Conservation (phyloP, 2,329 filamentous ascomycete species). For the Xylaria sp. region DNA sequence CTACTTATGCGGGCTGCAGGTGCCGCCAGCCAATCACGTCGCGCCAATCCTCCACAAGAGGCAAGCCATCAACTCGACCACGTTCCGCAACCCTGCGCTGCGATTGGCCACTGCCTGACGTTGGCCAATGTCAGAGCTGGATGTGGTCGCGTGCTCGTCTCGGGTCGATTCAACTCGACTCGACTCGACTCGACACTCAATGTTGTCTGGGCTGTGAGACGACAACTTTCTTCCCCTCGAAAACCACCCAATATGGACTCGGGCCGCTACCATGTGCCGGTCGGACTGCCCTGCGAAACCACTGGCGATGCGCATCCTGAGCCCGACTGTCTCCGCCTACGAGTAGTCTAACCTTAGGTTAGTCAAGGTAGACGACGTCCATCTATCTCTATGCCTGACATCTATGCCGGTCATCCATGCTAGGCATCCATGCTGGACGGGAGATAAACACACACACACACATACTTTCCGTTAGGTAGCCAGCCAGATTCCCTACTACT, state of each 20-base stretch:
- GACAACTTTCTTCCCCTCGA: background rate
- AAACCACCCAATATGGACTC: slow-evolving; percentile 31
- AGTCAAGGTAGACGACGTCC: background rate
- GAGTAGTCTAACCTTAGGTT: background rate
- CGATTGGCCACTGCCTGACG: slow-evolving; percentile 20
- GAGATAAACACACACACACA: too few species aligned
- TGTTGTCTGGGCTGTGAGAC: slow-evolving; percentile 29
- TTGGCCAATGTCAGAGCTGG: slow-evolving; percentile 39
- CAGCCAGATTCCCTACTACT: too few species aligned
- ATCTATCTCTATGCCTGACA: background rate
- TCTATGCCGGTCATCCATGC: too few species aligned
- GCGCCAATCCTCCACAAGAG: slow-evolving; percentile 22
- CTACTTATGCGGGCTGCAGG: too few species aligned
- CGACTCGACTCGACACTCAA: too few species aligned
- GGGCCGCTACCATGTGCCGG: slow-evolving; percentile 30
- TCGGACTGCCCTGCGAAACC: background rate
- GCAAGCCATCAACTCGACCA: slow-evolving; percentile 29
- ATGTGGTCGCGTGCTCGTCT: slow-evolving; percentile 41
- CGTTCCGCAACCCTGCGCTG: slow-evolving; percentile 18
- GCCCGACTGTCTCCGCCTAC: background rate
- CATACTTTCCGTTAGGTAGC: too few species aligned
- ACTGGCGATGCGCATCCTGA: background rate
- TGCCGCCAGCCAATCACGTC: slow-evolving; percentile 13
- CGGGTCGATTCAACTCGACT: too few species aligned
- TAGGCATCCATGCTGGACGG: too few species aligned